A percentile compares a stretch with the other conserved stretches of the same genome.
These are phyloP conservation scores for Cyclanthera cordifolia DNA, from an alignment of 306 rosid species.

Conservation along the genomic window DNA sequence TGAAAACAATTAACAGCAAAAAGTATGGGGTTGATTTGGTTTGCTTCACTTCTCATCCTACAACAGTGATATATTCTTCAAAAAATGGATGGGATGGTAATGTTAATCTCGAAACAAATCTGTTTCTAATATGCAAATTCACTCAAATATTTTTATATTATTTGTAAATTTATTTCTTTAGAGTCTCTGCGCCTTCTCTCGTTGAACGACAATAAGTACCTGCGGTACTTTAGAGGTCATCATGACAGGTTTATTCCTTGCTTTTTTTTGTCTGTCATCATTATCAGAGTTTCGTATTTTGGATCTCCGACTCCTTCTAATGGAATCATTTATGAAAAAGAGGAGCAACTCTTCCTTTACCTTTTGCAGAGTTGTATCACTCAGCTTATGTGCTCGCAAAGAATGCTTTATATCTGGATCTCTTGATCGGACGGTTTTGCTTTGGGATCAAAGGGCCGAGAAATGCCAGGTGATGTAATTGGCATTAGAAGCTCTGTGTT, in stretches of 20 bases:
- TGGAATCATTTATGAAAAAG: background rate
- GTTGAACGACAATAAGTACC: slow-evolving; percentile 82
- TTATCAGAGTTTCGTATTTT: too few species aligned
- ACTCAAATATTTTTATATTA: background rate
- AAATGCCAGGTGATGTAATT: slow-evolving; percentile 68
- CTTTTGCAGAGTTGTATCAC: slow-evolving; percentile 68
- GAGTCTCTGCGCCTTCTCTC: slow-evolving; percentile 91
- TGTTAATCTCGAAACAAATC: background rate
- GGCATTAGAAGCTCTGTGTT: slow-evolving; percentile 1
- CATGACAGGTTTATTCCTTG: slow-evolving; percentile 63
- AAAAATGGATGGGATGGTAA: slow-evolving; percentile 98
- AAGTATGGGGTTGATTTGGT: slow-evolving; percentile 94
- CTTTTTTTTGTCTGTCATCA: background rate
- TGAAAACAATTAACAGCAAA: slow-evolving; percentile 97
- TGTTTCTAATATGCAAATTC: slow-evolving; percentile 3
- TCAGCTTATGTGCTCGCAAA: slow-evolving; percentile 72
- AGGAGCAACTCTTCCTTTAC: background rate
- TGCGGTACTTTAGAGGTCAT: slow-evolving; percentile 94
- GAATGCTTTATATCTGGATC: slow-evolving; percentile 67
- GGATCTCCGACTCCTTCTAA: too few species aligned
- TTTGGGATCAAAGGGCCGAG: slow-evolving; percentile 94
- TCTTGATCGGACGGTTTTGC: slow-evolving; percentile 79
- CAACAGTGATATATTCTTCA: slow-evolving; percentile 91
- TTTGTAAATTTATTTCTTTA: slow-evolving; percentile 24
- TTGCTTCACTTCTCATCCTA: slow-evolving; percentile 90